A percentile compares a stretch with the other conserved stretches of the same genome.
phyloP scores from a whole-genome alignment of 768 basidiomycete genomes.

The Collybia sordida region DNA sequence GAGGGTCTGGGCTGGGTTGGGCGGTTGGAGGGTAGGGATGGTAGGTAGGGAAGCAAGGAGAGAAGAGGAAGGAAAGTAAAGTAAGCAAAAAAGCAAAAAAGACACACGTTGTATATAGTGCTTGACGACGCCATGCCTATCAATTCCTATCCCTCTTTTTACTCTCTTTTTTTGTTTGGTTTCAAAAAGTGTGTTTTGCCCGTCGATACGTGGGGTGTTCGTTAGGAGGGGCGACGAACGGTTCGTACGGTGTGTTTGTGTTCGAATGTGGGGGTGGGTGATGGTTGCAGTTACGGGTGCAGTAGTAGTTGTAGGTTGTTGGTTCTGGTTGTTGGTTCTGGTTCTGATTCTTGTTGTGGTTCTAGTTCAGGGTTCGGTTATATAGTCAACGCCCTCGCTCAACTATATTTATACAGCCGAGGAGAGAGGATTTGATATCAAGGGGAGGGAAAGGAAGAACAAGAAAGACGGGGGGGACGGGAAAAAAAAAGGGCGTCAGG shows the following conservation, averaged over 20 bases:
- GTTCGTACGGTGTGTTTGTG: no score
- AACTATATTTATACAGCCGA: no score
- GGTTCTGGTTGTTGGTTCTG: no score
- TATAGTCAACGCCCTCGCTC: no score
- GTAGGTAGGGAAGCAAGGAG: background rate
- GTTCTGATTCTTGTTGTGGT: no score
- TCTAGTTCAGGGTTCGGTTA: no score
- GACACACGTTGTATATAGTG: constrained; percentile 30
- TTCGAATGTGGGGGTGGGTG: no score
- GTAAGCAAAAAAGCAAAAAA: constrained; percentile 21
- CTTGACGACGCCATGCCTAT: constrained; percentile 23
- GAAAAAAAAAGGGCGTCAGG: constrained; percentile 14
- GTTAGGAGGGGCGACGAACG: no score
- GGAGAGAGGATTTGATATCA: background rate
- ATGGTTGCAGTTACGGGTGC: no score
- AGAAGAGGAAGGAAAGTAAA: background rate
- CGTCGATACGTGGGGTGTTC: background rate
- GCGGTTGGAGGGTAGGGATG: background rate
- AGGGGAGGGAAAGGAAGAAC: constrained; percentile 3
- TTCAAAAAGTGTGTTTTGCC: background rate
- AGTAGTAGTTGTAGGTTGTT: no score
- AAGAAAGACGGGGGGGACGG: constrained; percentile 4
- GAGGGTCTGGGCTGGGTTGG: no score
- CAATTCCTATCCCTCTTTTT: background rate
- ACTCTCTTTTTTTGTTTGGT: background rate